A percentile compares a stretch with the other conserved stretches of the same genome.
These are phyloP conservation scores for Hyphopichia burtonii DNA, from an alignment of 1,139 yeast species.

Conservation along the genomic window DNA sequence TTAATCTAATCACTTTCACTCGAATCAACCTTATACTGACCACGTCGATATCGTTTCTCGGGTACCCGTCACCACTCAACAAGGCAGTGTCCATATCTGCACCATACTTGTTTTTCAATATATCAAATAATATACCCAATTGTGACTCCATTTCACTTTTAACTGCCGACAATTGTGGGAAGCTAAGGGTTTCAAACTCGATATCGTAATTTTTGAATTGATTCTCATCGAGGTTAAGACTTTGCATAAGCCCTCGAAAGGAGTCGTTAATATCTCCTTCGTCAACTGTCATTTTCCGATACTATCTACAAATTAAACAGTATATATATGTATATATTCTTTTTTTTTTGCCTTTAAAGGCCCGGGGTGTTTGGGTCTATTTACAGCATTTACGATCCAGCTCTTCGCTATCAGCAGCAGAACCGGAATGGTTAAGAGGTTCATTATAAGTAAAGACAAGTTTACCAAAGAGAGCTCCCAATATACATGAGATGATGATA, in stretches of 20 bases:
- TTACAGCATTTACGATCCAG: slow-evolving; percentile 10
- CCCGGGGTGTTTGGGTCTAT: too few species aligned
- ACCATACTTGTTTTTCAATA: slow-evolving; percentile 29
- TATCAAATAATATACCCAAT: slow-evolving; percentile 29
- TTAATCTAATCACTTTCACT: slow-evolving; percentile 60
- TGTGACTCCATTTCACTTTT: slow-evolving; percentile 36
- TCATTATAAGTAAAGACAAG: slow-evolving; percentile 41
- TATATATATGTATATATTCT: too few species aligned
- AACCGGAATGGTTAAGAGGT: slow-evolving; percentile 28
- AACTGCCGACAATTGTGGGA: slow-evolving; percentile 26
- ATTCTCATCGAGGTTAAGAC: slow-evolving; percentile 32
- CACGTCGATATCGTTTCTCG: slow-evolving; percentile 81
- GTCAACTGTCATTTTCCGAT: slow-evolving; percentile 7
- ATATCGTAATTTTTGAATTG: slow-evolving; percentile 21
- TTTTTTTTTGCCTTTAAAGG: too few species aligned
- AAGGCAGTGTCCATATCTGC: slow-evolving; percentile 67
- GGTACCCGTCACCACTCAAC: slow-evolving; percentile 75
- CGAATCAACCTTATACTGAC: slow-evolving; percentile 63
- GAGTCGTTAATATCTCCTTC: slow-evolving; percentile 18
- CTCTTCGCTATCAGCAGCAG: neutral
- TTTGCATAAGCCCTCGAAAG: slow-evolving; percentile 41
- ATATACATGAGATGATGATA: slow-evolving; percentile 57
- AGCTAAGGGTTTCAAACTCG: slow-evolving; percentile 20
- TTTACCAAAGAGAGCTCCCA: slow-evolving; percentile 64
- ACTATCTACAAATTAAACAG: too few species aligned